Percentiles rank a stretch among this genome's conserved stretches.
These are phyloP conservation scores for Geotrichum reessii DNA, from an alignment of 1,139 yeast genomes.

Conservation along the genomic window DNA sequence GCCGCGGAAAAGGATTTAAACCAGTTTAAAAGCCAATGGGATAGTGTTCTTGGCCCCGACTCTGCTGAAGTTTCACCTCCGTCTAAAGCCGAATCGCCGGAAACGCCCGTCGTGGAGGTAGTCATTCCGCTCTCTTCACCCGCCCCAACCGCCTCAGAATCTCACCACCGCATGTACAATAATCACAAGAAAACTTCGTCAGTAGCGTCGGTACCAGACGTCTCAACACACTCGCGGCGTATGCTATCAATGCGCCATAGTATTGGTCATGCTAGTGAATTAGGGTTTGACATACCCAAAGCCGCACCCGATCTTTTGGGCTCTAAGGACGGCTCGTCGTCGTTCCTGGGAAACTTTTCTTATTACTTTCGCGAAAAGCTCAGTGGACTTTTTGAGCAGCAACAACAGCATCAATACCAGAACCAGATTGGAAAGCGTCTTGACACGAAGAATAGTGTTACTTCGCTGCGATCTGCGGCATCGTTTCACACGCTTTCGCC, in stretches of 20 bases:
- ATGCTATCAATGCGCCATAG: constrained; percentile 6
- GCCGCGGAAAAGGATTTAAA: constrained; percentile 30
- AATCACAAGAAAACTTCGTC: constrained; percentile 1
- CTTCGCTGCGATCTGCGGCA: neutral
- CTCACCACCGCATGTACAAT: neutral
- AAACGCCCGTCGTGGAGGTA: neutral
- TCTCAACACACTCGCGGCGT: neutral
- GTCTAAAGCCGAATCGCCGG: neutral
- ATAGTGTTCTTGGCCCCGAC: constrained; percentile 21
- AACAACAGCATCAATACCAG: neutral
- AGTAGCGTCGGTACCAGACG: neutral
- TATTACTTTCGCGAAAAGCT: constrained; percentile 4
- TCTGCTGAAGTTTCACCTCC: neutral
- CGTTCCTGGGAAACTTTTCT: constrained; percentile 8
- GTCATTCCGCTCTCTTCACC: neutral
- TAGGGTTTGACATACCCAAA: neutral
- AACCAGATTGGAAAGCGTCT: neutral
- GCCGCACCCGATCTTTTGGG: neutral
- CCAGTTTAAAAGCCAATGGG: constrained; percentile 27
- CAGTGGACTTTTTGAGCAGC: constrained; percentile 4
- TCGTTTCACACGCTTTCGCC: neutral
- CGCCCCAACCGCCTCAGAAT: neutral
- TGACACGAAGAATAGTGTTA: neutral
- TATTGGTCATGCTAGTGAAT: constrained; percentile 6
- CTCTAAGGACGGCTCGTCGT: neutral